Evolutionary conservation across 1,139 yeast species (phyloP).

Genomic region (Kodamaea fungicola): DNA sequence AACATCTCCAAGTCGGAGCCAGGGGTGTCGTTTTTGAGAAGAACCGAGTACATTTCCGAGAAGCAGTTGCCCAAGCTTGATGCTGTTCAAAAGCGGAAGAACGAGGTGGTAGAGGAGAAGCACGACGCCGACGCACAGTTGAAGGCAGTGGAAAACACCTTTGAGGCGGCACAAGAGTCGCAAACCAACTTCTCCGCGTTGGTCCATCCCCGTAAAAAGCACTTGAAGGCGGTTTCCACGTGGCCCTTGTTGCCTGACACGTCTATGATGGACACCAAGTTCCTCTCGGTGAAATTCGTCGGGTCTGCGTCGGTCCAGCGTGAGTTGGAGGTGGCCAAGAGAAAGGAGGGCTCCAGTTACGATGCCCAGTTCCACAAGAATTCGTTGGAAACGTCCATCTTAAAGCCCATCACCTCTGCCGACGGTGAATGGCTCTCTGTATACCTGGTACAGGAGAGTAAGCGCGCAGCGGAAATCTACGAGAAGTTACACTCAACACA

Average conservation of each 20-base stretch:
- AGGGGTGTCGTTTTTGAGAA: slow-evolving; percentile 80
- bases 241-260: slow-evolving; percentile 90
- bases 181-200: slow-evolving; percentile 41
- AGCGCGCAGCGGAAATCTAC: slow-evolving; percentile 31
- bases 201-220: slow-evolving; percentile 75
- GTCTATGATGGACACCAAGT: slow-evolving; percentile 77
- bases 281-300: slow-evolving; percentile 65
- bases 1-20: slow-evolving; percentile 50
- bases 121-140: slow-evolving; percentile 65
- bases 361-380: slow-evolving; percentile 41
- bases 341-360: slow-evolving; percentile 34
- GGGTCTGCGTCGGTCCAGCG: slow-evolving; percentile 71
- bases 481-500: slow-evolving; percentile 50
- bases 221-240: slow-evolving; percentile 68
- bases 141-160: slow-evolving; percentile 70
- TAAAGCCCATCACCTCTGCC: slow-evolving; percentile 70
- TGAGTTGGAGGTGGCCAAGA: slow-evolving; percentile 31
- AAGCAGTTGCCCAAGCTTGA: slow-evolving; percentile 22
- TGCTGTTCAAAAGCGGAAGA: slow-evolving; percentile 8
- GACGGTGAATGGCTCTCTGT: slow-evolving; percentile 83
- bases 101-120: slow-evolving; percentile 20
- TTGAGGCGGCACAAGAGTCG: slow-evolving; percentile 56
- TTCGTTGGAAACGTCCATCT: slow-evolving; percentile 60
- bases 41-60: slow-evolving; percentile 85
- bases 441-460: slow-evolving; percentile 40